Base-by-base conservation (phyloP, 345 rosid genomes). In the Limnanthes douglasii region DNA sequence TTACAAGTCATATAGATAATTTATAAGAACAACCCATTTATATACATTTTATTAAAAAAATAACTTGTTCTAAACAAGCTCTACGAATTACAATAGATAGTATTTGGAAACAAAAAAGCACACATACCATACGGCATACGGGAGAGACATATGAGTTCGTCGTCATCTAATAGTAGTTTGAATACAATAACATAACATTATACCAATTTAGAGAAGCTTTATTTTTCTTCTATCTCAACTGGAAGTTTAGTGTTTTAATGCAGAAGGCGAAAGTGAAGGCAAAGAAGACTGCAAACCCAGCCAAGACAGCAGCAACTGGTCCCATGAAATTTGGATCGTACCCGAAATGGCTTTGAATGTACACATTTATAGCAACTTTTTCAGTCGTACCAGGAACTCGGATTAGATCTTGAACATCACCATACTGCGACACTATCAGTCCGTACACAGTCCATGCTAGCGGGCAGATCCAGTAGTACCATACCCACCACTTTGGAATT, bases 391-490 rank as follows among this genome's bases (percentile, higher is more conserved):
- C 83, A 19, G 78, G 53, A 6, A 59, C 76, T 11, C 2, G 26
- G 11, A 88, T 71, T 3, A 28, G 31, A 11, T 35, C 32, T 5
- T 48, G 56, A 3, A 65, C 40, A n/a, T 88, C 93, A 6, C 93
- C 76, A 11, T 73, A 88, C 12, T 82, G 95, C 0, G 95, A 67
- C 12, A 62, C 63, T 6, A 75, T 65, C 57, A 70, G 41, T 15
- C 88, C 83, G 5, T 78, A 73, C 16, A 73, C 78, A 3, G 88
- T 78, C 97, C 97, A 83, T 3, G 93, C 95, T 11, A 70, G 53
- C 0, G 67, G 97, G 70, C 82, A 83, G 3, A 88, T 70, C 90
- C 85, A 88, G 57, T 79, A 88, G 52, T 76, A 88, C 97, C 97
- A 88, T 3, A 73, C 35, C 90, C 97, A 88, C 90, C 90, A 83